These are phyloP conservation scores for Termitomyces sp. DNA, from an alignment of 768 basidiomycete genomes.

Conservation along the genomic window DNA sequence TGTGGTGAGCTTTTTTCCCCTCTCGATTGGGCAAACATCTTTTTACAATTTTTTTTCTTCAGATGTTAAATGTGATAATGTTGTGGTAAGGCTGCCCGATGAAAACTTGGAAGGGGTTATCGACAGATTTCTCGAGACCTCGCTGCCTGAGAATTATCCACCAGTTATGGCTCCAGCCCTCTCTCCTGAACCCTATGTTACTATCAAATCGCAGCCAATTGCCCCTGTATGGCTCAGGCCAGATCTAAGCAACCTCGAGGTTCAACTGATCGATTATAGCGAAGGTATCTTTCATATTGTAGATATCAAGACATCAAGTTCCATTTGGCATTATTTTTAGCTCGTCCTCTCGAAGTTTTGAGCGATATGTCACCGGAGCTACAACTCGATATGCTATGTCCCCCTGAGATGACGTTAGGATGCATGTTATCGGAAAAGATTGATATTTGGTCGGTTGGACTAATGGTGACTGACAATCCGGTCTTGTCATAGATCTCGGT, in stretches of 20 bases:
- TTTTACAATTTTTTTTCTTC: too few relatives aligned
- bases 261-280: constrained; percentile 1
- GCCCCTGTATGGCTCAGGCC: not conserved
- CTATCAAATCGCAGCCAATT: not conserved
- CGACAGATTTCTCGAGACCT: not conserved
- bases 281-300: not conserved
- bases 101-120: not conserved
- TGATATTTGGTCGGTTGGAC: constrained; percentile 1
- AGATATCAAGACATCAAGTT: not conserved
- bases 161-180: not conserved
- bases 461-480: not conserved
- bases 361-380: not conserved
- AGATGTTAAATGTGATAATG: not conserved
- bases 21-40: too few relatives aligned
- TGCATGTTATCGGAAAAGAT: not conserved
- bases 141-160: not conserved
- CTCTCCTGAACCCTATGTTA: not conserved
- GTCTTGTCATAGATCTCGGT: too few relatives aligned
- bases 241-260: not conserved
- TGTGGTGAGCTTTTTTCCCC: not conserved
- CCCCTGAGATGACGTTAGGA: not conserved
- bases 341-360: not conserved
- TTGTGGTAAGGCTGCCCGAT: not conserved
- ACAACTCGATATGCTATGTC: not conserved
- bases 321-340: not conserved